These are phyloP conservation scores for Scheffersomyces titani DNA, from an alignment of 1,139 yeast genomes.

Conservation along the genomic window DNA sequence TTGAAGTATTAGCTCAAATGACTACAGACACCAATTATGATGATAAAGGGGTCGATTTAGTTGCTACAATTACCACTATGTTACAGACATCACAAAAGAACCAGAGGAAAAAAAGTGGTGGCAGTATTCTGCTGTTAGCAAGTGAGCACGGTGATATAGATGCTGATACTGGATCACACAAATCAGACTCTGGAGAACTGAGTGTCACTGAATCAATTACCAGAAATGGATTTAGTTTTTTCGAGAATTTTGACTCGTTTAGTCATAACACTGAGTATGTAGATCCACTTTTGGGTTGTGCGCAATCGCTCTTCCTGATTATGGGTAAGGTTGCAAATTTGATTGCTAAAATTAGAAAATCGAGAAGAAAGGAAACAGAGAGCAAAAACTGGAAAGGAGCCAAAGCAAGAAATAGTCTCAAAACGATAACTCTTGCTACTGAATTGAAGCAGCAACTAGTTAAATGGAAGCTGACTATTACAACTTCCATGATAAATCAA, in stretches of 20 bases:
- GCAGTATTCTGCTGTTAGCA: conserved; percentile 1
- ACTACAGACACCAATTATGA: conserved; percentile 53
- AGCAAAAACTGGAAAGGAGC: conserved; percentile 1
- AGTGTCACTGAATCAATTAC: conserved; percentile 8
- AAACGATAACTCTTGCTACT: conserved; percentile 56
- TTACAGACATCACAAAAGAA: conserved; percentile 17
- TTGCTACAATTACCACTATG: conserved; percentile 41
- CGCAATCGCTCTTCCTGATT: conserved; percentile 60
- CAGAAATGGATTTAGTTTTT: conserved; percentile 17
- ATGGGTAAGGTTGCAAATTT: conserved; percentile 64
- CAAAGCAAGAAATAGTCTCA: conserved; percentile 37
- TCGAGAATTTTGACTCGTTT: conserved; percentile 34
- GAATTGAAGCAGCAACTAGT: conserved; percentile 53
- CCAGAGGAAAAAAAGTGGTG: conserved; percentile 13
- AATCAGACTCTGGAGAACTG: conserved; percentile 30
- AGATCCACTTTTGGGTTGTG: conserved; percentile 69
- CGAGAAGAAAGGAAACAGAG: conserved; percentile 8
- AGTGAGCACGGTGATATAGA: not conserved
- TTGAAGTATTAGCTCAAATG: conserved; percentile 66
- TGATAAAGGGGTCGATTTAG: conserved; percentile 45
- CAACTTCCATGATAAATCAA: conserved; percentile 35
- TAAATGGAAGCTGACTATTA: conserved; percentile 54
- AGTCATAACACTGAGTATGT: conserved; percentile 38
- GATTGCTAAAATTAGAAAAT: conserved; percentile 49
- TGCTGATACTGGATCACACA: conserved; percentile 19